Evolutionary conservation across 1,284 basidiomycete genomes (phyloP).

Genomic region (Fistulina hepatica): DNA sequence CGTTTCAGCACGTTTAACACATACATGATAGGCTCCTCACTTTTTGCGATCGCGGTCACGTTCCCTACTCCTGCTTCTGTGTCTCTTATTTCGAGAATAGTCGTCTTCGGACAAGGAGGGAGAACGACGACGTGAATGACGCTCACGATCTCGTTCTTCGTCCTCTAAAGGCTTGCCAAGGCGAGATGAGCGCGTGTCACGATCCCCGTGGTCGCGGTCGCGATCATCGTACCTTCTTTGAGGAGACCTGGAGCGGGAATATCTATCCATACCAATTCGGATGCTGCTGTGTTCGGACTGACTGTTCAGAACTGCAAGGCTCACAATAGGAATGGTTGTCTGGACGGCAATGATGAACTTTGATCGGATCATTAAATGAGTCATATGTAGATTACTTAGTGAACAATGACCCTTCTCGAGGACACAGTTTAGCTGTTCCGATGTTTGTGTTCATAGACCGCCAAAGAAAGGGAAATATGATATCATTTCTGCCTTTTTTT

Average conservation of each 20-base stretch:
- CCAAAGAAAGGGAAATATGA: too few species aligned
- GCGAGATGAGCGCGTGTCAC: constrained; percentile 22
- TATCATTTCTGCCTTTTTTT: too few species aligned
- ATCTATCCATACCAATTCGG: constrained; percentile 27
- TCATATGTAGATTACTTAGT: too few species aligned
- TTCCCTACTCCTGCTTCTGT: constrained; percentile 34
- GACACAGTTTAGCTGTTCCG: too few species aligned
- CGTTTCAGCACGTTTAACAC: constrained; percentile 8
- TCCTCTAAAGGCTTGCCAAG: constrained; percentile 23
- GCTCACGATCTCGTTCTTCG: constrained; percentile 24
- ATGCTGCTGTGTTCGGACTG: too few species aligned
- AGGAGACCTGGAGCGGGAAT: constrained; percentile 39
- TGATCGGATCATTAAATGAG: too few species aligned
- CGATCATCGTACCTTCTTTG: constrained; percentile 30
- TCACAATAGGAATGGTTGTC: too few species aligned
- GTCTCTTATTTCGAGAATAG: constrained; percentile 30
- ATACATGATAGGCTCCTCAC: constrained; percentile 29
- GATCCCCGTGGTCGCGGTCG: constrained; percentile 21
- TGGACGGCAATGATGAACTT: too few species aligned
- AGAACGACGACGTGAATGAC: constrained; percentile 28
- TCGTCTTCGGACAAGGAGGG: constrained; percentile 32
- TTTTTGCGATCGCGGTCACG: constrained; percentile 46
- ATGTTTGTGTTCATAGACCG: too few species aligned
- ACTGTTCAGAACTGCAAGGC: too few species aligned
- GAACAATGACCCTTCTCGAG: too few species aligned